A percentile compares a stretch with the other conserved stretches of the same genome.
Conservation (phyloP, 2,329 filamentous ascomycete species). For the Aspergillus nomiae region DNA sequence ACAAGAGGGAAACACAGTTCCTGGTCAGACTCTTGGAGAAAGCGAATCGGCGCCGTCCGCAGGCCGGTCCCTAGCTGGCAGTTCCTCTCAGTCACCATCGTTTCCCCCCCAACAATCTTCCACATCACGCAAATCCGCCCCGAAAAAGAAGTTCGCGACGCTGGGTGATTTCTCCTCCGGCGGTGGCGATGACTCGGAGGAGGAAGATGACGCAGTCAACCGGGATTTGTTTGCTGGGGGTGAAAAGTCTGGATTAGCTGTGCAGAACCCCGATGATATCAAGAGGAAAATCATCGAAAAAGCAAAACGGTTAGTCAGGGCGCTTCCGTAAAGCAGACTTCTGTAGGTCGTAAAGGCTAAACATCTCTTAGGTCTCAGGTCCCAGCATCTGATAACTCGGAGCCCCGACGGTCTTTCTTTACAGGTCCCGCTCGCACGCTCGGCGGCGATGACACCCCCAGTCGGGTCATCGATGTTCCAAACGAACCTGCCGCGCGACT, state of each 20-base stretch:
- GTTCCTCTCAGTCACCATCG: slow-evolving; percentile 31
- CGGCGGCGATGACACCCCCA: slow-evolving; percentile 65
- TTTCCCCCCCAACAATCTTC: slow-evolving; percentile 33
- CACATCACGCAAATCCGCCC: slow-evolving; percentile 29
- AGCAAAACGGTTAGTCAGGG: slow-evolving; percentile 37
- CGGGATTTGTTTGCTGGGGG: slow-evolving; percentile 66
- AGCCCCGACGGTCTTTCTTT: slow-evolving; percentile 51
- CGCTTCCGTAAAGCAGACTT: not conserved
- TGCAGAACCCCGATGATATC: slow-evolving; percentile 63
- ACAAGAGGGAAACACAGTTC: slow-evolving; percentile 33
- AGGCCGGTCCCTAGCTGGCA: slow-evolving; percentile 38
- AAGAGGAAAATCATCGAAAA: slow-evolving; percentile 55
- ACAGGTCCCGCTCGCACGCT: slow-evolving; percentile 65
- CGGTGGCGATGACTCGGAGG: slow-evolving; percentile 43
- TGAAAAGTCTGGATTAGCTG: slow-evolving; percentile 68
- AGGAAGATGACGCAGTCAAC: slow-evolving; percentile 56
- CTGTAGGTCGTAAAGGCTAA: not conserved
- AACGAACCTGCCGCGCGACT: slow-evolving; percentile 42
- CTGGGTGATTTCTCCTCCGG: slow-evolving; percentile 46
- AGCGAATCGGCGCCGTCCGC: slow-evolving; percentile 25
- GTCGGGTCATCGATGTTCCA: slow-evolving; percentile 57
- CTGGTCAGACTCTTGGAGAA: slow-evolving; percentile 27
- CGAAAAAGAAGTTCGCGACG: slow-evolving; percentile 52
- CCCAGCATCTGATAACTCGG: slow-evolving; percentile 46
- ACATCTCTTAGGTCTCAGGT: slow-evolving; percentile 31